Evolutionary conservation across 2,329 filamentous ascomycete species (phyloP).

Genomic region (Paraphoma chrysanthemicola): DNA sequence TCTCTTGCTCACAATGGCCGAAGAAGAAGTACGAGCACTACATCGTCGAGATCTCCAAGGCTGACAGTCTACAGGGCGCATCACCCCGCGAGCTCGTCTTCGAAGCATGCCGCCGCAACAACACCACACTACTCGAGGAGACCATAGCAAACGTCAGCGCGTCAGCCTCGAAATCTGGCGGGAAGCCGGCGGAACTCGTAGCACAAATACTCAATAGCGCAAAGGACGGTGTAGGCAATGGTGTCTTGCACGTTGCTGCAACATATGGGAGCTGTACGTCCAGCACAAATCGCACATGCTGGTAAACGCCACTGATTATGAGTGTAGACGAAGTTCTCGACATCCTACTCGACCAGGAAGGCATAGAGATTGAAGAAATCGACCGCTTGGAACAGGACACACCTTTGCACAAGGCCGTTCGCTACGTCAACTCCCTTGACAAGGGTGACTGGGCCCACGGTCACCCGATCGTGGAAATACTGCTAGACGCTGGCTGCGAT

Average conservation of each 20-base stretch:
- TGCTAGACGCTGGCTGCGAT: conserved; percentile 80
- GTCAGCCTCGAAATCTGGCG: conserved; percentile 57
- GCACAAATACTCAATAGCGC: conserved; percentile 84
- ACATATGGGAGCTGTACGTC: conserved; percentile 81
- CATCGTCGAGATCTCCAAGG: neutral
- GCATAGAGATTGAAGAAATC: conserved; percentile 83
- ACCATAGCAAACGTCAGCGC: conserved; percentile 65
- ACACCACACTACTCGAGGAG: conserved; percentile 81
- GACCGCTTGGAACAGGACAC: conserved; percentile 77
- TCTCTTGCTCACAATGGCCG: conserved; percentile 38
- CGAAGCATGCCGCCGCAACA: conserved; percentile 93
- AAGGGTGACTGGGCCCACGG: conserved; percentile 71
- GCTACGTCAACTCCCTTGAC: conserved; percentile 75
- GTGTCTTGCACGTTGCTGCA: conserved; percentile 89
- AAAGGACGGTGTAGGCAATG: conserved; percentile 84
- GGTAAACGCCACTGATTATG: conserved; percentile 7
- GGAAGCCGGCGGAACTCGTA: conserved; percentile 64
- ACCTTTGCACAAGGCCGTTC: conserved; percentile 78
- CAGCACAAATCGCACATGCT: neutral
- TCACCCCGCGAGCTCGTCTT: conserved; percentile 84
- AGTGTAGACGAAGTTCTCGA: conserved; percentile 77
- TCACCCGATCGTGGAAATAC: conserved; percentile 74
- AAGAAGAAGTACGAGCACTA: conserved; percentile 36
- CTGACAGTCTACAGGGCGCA: conserved; percentile 69
- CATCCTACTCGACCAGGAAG: conserved; percentile 80